A percentile compares a stretch with the other conserved stretches of the same genome.
Evolutionary conservation across 441 rosid genomes (phyloP).

Genomic region (Daphne laureola): DNA sequence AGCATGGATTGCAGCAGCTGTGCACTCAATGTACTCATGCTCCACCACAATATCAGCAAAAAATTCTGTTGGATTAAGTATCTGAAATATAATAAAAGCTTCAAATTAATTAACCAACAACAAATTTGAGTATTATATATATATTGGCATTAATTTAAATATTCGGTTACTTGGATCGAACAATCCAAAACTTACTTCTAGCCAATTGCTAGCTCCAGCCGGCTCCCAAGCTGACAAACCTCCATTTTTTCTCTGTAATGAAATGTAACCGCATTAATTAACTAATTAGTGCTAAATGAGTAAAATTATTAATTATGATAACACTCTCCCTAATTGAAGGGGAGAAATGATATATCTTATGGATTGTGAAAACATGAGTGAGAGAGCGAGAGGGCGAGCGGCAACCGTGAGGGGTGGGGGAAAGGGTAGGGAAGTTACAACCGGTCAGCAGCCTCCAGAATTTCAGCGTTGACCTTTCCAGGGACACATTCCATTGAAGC

Average conservation of each 20-base stretch:
- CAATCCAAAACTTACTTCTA: slow-evolving; percentile 38
- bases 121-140: background rate
- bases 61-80: slow-evolving; percentile 68
- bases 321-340: too few relatives aligned
- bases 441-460: too few relatives aligned
- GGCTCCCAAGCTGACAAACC: slow-evolving; percentile 80
- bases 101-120: background rate
- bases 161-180: background rate
- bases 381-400: too few relatives aligned
- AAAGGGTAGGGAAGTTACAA: too few relatives aligned
- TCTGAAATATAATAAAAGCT: slow-evolving; percentile 20
- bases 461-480: too few relatives aligned
- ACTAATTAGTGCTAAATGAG: too few relatives aligned
- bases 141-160: background rate
- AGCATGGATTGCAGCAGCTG: slow-evolving; percentile 51
- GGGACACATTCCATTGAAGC: too few relatives aligned
- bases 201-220: slow-evolving; percentile 53
- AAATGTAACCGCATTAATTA: too few relatives aligned
- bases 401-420: too few relatives aligned
- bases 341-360: too few relatives aligned
- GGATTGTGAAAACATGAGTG: too few relatives aligned
- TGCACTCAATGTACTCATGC: slow-evolving; percentile 68
- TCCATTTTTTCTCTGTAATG: slow-evolving; percentile 55
- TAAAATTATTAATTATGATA: too few relatives aligned
- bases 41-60: slow-evolving; percentile 58